Base-by-base conservation (phyloP, 371 early-diverging fungal species). In the Mucor plumbeus region DNA sequence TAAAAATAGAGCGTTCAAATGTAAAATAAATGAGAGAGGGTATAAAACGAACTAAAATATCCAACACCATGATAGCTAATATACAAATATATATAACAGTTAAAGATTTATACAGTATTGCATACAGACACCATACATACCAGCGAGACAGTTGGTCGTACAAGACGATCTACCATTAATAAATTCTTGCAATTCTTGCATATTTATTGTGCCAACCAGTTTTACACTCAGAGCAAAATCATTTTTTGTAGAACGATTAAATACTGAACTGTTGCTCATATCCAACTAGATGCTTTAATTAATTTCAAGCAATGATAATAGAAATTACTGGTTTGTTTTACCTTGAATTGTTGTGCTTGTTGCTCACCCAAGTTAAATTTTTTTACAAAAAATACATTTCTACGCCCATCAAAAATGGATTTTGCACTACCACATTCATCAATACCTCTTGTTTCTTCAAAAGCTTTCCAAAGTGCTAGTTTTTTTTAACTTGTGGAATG, bases 1-100 rank as follows among this genome's bases (percentile, higher is more conserved):
- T 94, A 74, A 90, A 97, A 80, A 96, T 97, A 13, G 95, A 95
- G 3, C 97, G 87, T 26, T 94, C 95, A 34, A 95, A 88, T 14
- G 89, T 92, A 6, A 87, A 82, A 72, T 93, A 90, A 50, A 80
- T 65, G 68, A 87, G 72, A 5, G 93, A 88, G 10, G 95, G 92
- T 8, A 90, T 76, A 54, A 94, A 92, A 38, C 95, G 88, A 36
- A 97, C 86, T 5, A 95, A 76, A 19, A 94, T 87, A 65, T 97
- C 96, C 43, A 97, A 77, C 0, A 93, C 93, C 81, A 85, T 88
- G 59, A 96, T 90, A 26, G 92, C 91, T 60, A 26, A 31, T 13
- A 21, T 14, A 10, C 21, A 34, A 5, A 21, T 38, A 10, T 34
- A 19, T 17, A 38, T 57, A 36, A 41, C 41, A 26, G 7, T 11